Evolutionary conservation across 768 basidiomycete species (phyloP), one percentile per base, ranked within the genome.

Genomic region (Termitomyces sp.): DNA sequence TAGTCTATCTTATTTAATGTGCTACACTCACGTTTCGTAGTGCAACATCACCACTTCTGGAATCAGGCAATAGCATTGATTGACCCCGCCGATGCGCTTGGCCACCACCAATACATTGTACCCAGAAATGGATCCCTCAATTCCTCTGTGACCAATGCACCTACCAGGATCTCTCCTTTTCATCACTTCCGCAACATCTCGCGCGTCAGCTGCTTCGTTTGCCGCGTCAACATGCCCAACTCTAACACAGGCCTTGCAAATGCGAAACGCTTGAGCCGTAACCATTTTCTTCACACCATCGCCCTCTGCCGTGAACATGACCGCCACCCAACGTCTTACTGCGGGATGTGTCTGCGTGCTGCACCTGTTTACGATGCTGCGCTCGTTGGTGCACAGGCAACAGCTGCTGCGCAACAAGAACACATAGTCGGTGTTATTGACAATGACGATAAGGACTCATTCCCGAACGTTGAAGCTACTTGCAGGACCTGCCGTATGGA

Each of bases 1-100:
- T 80, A 8, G 9, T 28, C 15, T 7, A 11, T 51, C 5, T 14
- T 46, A 7, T 31, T 28, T 14, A 28, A 6, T 44, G 21, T 23
- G 19, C 35, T 33, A 46, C 45, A 15, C 48, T 44, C 14, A 55
- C 8, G 4, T 19, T 57, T 56, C 60, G 5, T 64, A 89, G 87
- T 90, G 55, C 82, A 87, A 73, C 74, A 76, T 8, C 87, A 89
- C 71, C 68, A 77, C 17, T 89, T 87, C 65, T 90, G 87, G 87
- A 75, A 76, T 58, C 83, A 86, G 57, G 86, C 84, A 1, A 76
- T 81, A 55, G 66, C 77, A 3, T 67, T 81, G 31, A 71, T 89
- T 59, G 87, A 90, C 71, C 86, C 86, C 6, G 70, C 76, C 43
- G 86, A 87, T 64, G 61, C 69, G 42, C 75, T 84, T 21, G 75